Conservation (phyloP, 768 basidiomycete species). For the Boletus bicolor region DNA sequence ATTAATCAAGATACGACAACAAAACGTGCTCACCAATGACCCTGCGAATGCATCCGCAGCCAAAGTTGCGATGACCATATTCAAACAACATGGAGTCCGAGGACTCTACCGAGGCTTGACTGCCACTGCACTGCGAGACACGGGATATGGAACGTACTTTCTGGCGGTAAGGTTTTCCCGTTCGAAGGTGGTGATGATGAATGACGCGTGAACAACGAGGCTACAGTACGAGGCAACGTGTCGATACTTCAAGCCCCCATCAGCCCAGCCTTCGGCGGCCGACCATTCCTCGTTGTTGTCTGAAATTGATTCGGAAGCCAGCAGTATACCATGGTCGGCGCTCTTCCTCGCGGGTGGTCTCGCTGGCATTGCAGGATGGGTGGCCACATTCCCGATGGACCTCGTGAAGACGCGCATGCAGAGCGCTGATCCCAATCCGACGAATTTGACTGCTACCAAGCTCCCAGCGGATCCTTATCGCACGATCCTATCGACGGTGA, state of each 20-base stretch:
- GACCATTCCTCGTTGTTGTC: conserved; percentile 38
- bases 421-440: conserved; percentile 31
- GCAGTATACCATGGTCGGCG: conserved; percentile 46
- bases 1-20: conserved; percentile 84
- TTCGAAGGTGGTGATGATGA: background rate
- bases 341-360: conserved; percentile 72
- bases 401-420: conserved; percentile 91
- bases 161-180: conserved; percentile 49
- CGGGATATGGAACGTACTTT: conserved; percentile 87
- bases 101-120: conserved; percentile 78
- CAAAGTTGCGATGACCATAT: conserved; percentile 54
- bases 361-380: conserved; percentile 77
- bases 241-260: conserved; percentile 41
- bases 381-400: conserved; percentile 82
- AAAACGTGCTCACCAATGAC: conserved; percentile 42
- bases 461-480: conserved; percentile 50
- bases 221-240: conserved; percentile 62
- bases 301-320: conserved; percentile 39
- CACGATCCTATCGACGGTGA: conserved; percentile 54
- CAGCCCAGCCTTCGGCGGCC: conserved; percentile 2
- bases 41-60: conserved; percentile 43
- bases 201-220: conserved; percentile 8
- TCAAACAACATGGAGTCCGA: conserved; percentile 50
- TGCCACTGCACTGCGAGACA: conserved; percentile 72
- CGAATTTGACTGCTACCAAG: background rate